These are phyloP conservation scores for Macrophomina phaseolina DNA, from an alignment of 2,329 filamentous ascomycete species.

Conservation along the genomic window DNA sequence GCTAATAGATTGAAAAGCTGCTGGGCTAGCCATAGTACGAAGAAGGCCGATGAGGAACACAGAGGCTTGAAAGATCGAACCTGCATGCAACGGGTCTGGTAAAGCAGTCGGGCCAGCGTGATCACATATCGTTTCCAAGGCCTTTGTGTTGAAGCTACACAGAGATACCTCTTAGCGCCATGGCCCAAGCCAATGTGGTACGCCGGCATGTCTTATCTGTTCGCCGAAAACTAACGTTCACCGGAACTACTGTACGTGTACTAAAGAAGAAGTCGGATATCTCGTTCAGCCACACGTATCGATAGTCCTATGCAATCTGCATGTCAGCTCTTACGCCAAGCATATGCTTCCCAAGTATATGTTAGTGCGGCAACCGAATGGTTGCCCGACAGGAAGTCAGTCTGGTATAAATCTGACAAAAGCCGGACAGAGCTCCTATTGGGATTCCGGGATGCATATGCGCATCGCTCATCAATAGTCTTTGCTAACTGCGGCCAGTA, in stretches of 20 bases:
- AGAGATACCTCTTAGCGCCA: neutral
- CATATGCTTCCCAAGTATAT: neutral
- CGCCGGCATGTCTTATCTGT: neutral
- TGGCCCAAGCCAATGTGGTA: neutral
- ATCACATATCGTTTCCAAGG: neutral
- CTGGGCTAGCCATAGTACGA: neutral
- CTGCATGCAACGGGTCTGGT: neutral
- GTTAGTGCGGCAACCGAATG: neutral
- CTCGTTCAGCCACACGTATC: neutral
- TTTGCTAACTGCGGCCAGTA: no score
- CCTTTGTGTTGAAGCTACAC: neutral
- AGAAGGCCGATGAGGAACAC: neutral
- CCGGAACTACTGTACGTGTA: neutral
- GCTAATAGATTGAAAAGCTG: neutral
- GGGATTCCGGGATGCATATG: no score
- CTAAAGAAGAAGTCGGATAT: neutral
- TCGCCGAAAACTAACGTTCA: neutral
- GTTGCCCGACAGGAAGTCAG: neutral
- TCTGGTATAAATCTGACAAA: no score
- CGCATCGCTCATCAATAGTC: no score
- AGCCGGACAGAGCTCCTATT: no score
- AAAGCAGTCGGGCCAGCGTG: neutral
- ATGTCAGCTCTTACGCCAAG: neutral
- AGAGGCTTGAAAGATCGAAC: neutral
- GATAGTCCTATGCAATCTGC: neutral